Conservation (phyloP, 768 basidiomycete genomes). For the Vararia minispora region DNA sequence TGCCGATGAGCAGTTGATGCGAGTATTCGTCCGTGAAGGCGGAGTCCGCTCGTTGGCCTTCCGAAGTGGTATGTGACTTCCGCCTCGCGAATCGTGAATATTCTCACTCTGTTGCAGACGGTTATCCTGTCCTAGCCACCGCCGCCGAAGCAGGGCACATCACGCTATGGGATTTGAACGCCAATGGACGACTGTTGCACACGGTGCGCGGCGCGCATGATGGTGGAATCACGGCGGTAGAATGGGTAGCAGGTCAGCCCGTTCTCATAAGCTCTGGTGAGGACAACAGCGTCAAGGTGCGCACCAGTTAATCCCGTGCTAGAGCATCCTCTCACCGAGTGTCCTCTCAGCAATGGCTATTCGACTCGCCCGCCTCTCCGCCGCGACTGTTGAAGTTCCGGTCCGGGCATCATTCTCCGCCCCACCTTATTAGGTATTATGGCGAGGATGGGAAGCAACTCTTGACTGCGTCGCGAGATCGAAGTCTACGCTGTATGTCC, state of each 20-base stretch:
- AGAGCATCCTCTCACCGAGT: background rate
- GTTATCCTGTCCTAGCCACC: constrained; percentile 79
- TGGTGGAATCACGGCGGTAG: constrained; percentile 64
- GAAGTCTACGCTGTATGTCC: constrained; percentile 80
- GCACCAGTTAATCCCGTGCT: constrained; percentile 4
- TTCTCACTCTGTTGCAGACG: constrained; percentile 38
- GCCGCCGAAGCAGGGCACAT: constrained; percentile 82
- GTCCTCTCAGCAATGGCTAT: constrained; percentile 82
- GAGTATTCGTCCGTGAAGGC: constrained; percentile 87
- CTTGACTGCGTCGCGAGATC: constrained; percentile 80
- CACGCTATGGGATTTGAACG: constrained; percentile 87
- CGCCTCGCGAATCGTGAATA: constrained; percentile 1
- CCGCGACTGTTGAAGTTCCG: constrained; percentile 88
- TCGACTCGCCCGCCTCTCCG: constrained; percentile 79
- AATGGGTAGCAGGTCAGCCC: constrained; percentile 93
- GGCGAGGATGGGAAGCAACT: constrained; percentile 96
- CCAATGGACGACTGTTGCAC: constrained; percentile 73
- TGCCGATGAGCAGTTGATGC: constrained; percentile 79
- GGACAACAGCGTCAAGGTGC: constrained; percentile 92
- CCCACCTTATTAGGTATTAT: constrained; percentile 88
- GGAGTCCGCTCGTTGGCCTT: constrained; percentile 69
- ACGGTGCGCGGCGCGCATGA: constrained; percentile 86
- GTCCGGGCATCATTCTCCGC: constrained; percentile 85
- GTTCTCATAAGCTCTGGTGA: constrained; percentile 82
- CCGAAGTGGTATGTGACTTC: constrained; percentile 51